Evolutionary conservation across 2,329 filamentous ascomycete species (phyloP).

Genomic region (Ophiobolus disseminans): DNA sequence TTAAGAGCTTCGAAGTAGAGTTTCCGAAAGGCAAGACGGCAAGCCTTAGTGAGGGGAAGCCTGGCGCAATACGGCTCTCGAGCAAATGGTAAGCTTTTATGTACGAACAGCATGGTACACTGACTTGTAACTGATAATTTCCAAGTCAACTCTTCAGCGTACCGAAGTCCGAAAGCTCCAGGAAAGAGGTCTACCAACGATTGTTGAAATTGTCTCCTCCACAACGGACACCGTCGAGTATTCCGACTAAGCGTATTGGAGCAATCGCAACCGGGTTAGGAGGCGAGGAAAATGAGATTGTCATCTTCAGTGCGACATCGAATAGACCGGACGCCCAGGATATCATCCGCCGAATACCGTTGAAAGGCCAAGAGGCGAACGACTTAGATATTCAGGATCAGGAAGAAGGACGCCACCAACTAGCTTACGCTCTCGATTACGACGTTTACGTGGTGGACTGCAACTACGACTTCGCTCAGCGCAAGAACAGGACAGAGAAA

Average conservation of each 20-base stretch:
- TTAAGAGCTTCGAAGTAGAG: too few species aligned
- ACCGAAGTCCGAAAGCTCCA: slow-evolving; percentile 46
- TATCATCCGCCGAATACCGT: slow-evolving; percentile 61
- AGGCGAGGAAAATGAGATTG: slow-evolving; percentile 73
- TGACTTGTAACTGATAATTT: too few species aligned
- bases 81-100: too few species aligned
- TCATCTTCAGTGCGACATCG: slow-evolving; percentile 74
- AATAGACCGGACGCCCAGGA: slow-evolving; percentile 57
- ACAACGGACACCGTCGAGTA: slow-evolving; percentile 51
- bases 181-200: slow-evolving; percentile 67
- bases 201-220: slow-evolving; percentile 64
- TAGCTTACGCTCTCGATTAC: slow-evolving; percentile 80
- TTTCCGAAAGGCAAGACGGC: slow-evolving; percentile 55
- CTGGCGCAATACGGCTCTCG: slow-evolving; percentile 53
- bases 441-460: slow-evolving; percentile 74
- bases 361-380: slow-evolving; percentile 65
- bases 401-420: slow-evolving; percentile 67
- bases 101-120: too few species aligned
- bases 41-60: slow-evolving; percentile 39
- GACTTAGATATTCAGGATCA: slow-evolving; percentile 75
- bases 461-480: slow-evolving; percentile 55
- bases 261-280: slow-evolving; percentile 81
- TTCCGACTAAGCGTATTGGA: slow-evolving; percentile 69
- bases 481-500: slow-evolving; percentile 44
- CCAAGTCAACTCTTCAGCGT: slow-evolving; percentile 60